Conservation (phyloP, 2,329 filamentous ascomycete species). For the Penicillium sp. region DNA sequence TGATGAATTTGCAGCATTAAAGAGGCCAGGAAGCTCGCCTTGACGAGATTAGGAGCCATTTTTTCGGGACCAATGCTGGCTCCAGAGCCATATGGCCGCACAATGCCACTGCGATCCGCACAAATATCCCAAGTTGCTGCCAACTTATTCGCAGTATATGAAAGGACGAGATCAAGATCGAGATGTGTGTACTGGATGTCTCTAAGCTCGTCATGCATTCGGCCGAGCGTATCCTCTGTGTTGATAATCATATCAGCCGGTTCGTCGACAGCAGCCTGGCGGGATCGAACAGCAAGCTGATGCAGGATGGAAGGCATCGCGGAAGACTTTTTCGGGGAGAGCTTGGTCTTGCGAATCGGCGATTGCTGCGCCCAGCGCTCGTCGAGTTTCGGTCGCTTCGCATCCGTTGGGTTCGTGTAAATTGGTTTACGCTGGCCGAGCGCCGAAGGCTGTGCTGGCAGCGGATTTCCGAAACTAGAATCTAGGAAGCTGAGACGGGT, state of each 20-base stretch:
- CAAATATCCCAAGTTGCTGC: slow-evolving; percentile 34
- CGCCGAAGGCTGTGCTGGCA: slow-evolving; percentile 13
- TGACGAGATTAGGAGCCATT: slow-evolving; percentile 63
- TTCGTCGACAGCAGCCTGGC: slow-evolving; percentile 64
- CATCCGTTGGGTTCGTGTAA: slow-evolving; percentile 43
- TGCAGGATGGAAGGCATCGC: slow-evolving; percentile 70
- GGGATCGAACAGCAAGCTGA: slow-evolving; percentile 59
- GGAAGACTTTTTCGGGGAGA: slow-evolving; percentile 52
- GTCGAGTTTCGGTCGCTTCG: slow-evolving; percentile 43
- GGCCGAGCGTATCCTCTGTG: slow-evolving; percentile 69
- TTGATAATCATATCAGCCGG: slow-evolving; percentile 68
- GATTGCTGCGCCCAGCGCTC: slow-evolving; percentile 39
- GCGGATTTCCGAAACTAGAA: slow-evolving; percentile 29
- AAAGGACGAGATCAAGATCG: slow-evolving; percentile 32
- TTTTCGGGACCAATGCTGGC: slow-evolving; percentile 65
- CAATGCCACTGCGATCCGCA: slow-evolving; percentile 43
- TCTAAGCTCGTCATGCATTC: slow-evolving; percentile 55
- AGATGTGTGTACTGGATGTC: slow-evolving; percentile 31
- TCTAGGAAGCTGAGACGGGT: slow-evolving; percentile 32
- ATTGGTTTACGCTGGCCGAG: slow-evolving; percentile 35
- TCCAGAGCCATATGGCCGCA: slow-evolving; percentile 39
- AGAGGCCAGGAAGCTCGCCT: slow-evolving; percentile 75
- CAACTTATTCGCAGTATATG: slow-evolving; percentile 36
- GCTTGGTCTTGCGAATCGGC: slow-evolving; percentile 32
- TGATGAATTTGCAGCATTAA: slow-evolving; percentile 79